Evolutionary conservation across 257 asterid genomes (phyloP), one percentile per base, ranked within the genome.

Genomic region (Ocimum tenuiflorum): DNA sequence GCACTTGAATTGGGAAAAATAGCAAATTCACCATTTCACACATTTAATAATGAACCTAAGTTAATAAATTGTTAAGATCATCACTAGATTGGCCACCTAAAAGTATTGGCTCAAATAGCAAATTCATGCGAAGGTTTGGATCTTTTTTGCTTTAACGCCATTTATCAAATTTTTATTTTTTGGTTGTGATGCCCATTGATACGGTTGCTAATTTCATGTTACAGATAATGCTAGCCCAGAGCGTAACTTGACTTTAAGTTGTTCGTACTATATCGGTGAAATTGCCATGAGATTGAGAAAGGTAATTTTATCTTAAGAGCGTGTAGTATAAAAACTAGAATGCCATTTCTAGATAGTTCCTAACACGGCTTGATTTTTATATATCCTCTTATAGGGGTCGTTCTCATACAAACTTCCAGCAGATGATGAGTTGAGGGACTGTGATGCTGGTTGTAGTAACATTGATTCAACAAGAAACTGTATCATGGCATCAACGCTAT

Each of bases 261-360:
- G 95, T 82, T 87, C 99, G 24, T 94, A 81, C 73, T 82, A 83
- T 75, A 81, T 90, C 91, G 99, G 99, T 11, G 99, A 94, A 73
- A 78, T 86, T 72, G 89, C 97, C 66, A 83, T 90, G 91, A 83
- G 96, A 74, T 81, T 94, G 79, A 77, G 74, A 74, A 88, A 90
- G 96, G 97, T 88, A 79, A 60, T 78, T 46, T 62, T 18, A 43
- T 60, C 52, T 65, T 63, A 45, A 29, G 60, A 66, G 46, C 49
- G 31, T 60, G 31, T 41, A 47, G 58, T 33, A 39, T 64, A 48
- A 46, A 49, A 47, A 43, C 45, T 39, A 45, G 11, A 18, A 18
- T 58, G 50, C 36, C 15, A 38, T 11, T 19, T 46, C 29, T 35
- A 38, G 11, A 36, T 20, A 38, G 13, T 18, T 38, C 35, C 38